Conservation (phyloP, 2,329 filamentous ascomycete genomes). For the Trichoderma sp. region DNA sequence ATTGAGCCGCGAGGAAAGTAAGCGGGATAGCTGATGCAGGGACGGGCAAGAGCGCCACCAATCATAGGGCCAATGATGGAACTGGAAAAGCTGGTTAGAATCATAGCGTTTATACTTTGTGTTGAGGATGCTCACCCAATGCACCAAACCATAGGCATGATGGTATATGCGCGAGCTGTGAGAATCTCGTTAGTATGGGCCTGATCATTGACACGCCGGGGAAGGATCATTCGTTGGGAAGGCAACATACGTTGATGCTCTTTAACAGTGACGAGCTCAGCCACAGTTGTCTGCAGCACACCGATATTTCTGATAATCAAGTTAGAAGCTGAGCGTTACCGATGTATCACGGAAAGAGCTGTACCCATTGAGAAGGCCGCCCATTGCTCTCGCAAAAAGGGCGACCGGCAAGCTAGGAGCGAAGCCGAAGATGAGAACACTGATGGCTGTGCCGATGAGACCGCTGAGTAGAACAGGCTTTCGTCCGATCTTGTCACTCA, state of each 20-base stretch:
- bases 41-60: slow-evolving; percentile 84
- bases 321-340: not conserved
- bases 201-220: not conserved
- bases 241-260: slow-evolving; percentile 76
- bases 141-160: slow-evolving; percentile 98
- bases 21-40: slow-evolving; percentile 76
- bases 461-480: slow-evolving; percentile 90
- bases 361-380: slow-evolving; percentile 89
- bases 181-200: slow-evolving; percentile 27
- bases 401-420: slow-evolving; percentile 78
- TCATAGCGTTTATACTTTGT: not conserved
- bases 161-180: slow-evolving; percentile 83
- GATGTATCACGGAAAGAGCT: not conserved
- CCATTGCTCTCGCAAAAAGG: slow-evolving; percentile 81
- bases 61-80: slow-evolving; percentile 91
- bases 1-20: slow-evolving; percentile 71
- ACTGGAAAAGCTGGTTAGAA: slow-evolving; percentile 44
- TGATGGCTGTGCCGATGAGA: slow-evolving; percentile 86
- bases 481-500: slow-evolving; percentile 88
- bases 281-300: slow-evolving; percentile 91
- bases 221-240: not conserved
- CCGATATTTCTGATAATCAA: slow-evolving; percentile 71
- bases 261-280: slow-evolving; percentile 88
- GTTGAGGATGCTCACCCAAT: slow-evolving; percentile 61
- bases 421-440: slow-evolving; percentile 91